A percentile compares a stretch with the other conserved stretches of the same genome.
phyloP scores from a whole-genome alignment of 768 basidiomycete genomes.

The Infundibulicybe gibba region DNA sequence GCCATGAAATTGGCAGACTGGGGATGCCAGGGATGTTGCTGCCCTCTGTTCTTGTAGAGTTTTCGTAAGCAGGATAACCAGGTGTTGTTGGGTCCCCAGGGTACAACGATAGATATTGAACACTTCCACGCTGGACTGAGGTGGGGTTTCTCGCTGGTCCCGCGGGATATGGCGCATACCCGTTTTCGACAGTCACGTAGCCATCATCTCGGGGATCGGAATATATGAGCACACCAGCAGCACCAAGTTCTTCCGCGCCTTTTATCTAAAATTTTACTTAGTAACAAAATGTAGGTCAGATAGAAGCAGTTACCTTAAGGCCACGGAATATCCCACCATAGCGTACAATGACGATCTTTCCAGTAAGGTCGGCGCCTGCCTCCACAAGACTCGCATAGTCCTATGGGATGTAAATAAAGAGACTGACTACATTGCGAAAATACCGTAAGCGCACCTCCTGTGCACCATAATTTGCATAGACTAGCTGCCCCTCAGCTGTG shows the following conservation, averaged over 20 bases:
- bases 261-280: conserved; percentile 49
- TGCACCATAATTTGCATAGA: conserved; percentile 81
- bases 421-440: not conserved
- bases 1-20: conserved; percentile 88
- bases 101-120: conserved; percentile 64
- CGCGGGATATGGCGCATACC: conserved; percentile 72
- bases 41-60: conserved; percentile 60
- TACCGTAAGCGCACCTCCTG: conserved; percentile 39
- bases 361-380: conserved; percentile 68
- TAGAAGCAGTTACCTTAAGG: conserved; percentile 56
- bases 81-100: conserved; percentile 86
- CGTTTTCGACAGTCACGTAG: conserved; percentile 69
- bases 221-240: conserved; percentile 76
- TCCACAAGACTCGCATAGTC: conserved; percentile 53
- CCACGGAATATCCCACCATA: conserved; percentile 82
- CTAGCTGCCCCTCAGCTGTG: conserved; percentile 60
- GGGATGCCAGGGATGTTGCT: conserved; percentile 72
- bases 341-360: conserved; percentile 74
- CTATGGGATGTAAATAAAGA: conserved; percentile 10
- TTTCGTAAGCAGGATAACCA: conserved; percentile 81
- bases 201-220: conserved; percentile 87
- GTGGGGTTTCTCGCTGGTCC: conserved; percentile 88
- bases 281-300: not conserved
- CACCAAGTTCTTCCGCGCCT: conserved; percentile 81
- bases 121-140: conserved; percentile 83